phyloP scores from a whole-genome alignment of 2,329 filamentous ascomycete species.

The Fusarium humuli region DNA sequence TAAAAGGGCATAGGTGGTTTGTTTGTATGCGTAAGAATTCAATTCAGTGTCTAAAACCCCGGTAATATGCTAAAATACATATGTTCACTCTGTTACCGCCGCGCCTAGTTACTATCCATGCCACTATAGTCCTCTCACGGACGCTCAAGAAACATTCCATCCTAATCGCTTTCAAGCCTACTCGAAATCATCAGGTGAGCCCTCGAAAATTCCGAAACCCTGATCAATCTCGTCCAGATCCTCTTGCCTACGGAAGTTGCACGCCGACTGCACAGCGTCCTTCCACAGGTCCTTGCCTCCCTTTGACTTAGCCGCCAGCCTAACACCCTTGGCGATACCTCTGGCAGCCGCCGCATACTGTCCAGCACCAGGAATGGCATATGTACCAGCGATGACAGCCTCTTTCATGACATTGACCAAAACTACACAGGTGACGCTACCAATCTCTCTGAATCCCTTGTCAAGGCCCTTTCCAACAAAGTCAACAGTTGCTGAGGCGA shows the following conservation, averaged over 20 bases:
- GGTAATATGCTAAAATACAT: no score
- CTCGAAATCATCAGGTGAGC: constrained; percentile 8
- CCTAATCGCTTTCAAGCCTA: neutral
- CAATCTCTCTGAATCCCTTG: neutral
- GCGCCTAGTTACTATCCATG: no score
- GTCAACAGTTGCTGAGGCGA: neutral
- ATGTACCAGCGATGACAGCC: neutral
- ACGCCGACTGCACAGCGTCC: neutral
- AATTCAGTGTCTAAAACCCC: no score
- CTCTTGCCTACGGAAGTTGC: neutral
- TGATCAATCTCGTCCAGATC: neutral
- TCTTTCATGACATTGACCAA: neutral
- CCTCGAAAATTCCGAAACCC: neutral
- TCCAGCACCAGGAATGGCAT: neutral
- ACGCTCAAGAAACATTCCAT: no score
- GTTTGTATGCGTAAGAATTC: no score
- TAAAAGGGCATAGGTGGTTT: no score
- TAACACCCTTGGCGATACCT: neutral
- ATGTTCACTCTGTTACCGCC: no score
- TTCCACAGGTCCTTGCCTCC: constrained; percentile 1
- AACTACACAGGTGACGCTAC: neutral
- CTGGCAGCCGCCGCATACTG: neutral
- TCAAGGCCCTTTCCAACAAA: neutral
- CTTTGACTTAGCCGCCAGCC: neutral
- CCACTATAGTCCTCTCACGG: no score